phyloP scores from a whole-genome alignment of 2,329 filamentous ascomycete species.

The Fusarium fracticaudum region DNA sequence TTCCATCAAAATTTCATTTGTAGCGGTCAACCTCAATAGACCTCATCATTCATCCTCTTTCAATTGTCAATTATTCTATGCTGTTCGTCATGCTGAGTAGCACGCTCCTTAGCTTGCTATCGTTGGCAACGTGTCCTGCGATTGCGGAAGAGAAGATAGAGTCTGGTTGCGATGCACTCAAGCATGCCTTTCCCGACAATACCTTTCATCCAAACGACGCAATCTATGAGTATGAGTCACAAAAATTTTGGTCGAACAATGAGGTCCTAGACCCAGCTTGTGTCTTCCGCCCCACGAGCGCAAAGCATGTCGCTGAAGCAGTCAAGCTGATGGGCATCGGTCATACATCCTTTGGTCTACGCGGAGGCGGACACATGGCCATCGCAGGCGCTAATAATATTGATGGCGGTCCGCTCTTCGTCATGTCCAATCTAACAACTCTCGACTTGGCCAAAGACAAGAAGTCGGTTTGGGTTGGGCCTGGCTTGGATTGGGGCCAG shows the following conservation, averaged over 20 bases:
- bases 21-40: not conserved
- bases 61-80: not conserved
- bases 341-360: slow-evolving; percentile 19
- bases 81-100: not conserved
- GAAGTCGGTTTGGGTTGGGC: slow-evolving; percentile 21
- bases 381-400: slow-evolving; percentile 36
- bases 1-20: accelerated
- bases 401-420: slow-evolving; percentile 16
- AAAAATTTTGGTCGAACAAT: slow-evolving; percentile 29
- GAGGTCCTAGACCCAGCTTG: slow-evolving; percentile 17
- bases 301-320: slow-evolving; percentile 8
- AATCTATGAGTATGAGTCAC: slow-evolving; percentile 17
- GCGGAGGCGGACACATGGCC: slow-evolving; percentile 37
- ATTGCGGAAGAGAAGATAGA: accelerated
- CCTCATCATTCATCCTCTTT: accelerated
- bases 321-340: not conserved
- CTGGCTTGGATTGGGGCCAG: slow-evolving; percentile 30
- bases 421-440: slow-evolving; percentile 26
- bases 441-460: slow-evolving; percentile 16
- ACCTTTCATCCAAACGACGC: not conserved
- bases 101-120: not conserved
- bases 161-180: slow-evolving; percentile 11
- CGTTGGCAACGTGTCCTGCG: not conserved
- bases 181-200: not conserved
- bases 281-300: slow-evolving; percentile 13